Conservation (phyloP, 1,284 basidiomycete species). For the Coriolopsis trogii region DNA sequence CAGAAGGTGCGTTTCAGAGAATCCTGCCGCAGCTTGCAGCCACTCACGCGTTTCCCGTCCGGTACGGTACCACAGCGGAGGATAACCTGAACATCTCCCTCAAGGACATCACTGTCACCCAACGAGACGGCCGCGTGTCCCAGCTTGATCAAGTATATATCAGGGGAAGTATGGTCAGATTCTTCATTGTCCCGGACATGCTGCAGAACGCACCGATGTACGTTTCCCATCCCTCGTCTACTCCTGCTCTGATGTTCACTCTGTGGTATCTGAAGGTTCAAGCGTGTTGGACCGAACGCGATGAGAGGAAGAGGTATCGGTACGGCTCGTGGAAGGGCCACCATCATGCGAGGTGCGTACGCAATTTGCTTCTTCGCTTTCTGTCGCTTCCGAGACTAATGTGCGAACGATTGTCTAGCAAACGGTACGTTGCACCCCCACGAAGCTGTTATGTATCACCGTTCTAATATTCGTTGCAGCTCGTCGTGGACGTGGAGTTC, state of each 20-base stretch:
- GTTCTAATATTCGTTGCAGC: conserved; percentile 46
- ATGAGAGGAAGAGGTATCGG: conserved; percentile 99
- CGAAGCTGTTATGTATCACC: conserved; percentile 2
- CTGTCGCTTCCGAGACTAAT: conserved; percentile 18
- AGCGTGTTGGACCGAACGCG: conserved; percentile 96
- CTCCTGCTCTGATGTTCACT: background rate
- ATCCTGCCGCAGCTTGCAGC: background rate
- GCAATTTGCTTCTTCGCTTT: conserved; percentile 18
- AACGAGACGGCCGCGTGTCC: conserved; percentile 97
- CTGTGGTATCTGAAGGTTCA: conserved; percentile 72
- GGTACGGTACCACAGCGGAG: conserved; percentile 73
- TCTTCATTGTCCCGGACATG: conserved; percentile 99
- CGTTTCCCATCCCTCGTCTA: conserved; percentile 36
- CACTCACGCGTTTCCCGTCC: conserved; percentile 17
- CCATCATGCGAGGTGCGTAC: conserved; percentile 87
- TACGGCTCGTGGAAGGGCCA: conserved; percentile 93
- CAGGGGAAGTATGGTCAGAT: conserved; percentile 95
- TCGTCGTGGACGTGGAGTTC: conserved; percentile 82
- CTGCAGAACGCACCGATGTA: conserved; percentile 99
- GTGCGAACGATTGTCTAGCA: conserved; percentile 45
- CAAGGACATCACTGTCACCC: conserved; percentile 97
- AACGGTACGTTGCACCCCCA: conserved; percentile 52
- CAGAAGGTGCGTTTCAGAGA: conserved; percentile 70
- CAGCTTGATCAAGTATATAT: conserved; percentile 99
- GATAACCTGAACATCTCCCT: conserved; percentile 98